Conservation (phyloP, 306 rosid species). For the Corylus heterophylla region DNA sequence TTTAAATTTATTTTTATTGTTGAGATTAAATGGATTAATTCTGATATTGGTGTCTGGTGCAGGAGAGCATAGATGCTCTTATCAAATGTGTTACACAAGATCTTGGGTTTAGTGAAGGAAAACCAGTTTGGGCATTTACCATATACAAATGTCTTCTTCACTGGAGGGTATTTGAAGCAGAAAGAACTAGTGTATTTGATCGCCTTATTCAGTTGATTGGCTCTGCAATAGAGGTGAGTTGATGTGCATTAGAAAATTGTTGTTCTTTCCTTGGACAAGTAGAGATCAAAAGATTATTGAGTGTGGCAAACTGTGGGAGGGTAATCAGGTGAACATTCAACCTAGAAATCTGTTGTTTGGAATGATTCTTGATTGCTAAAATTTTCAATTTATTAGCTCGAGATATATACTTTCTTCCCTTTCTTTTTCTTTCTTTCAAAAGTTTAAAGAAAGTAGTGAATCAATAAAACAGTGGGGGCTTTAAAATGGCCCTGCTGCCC, state of each 20-base stretch:
- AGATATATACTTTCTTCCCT: background rate
- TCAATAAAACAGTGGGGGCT: background rate
- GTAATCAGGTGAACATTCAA: background rate
- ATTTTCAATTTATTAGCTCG: background rate
- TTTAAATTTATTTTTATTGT: conserved; percentile 23
- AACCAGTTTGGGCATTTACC: conserved; percentile 85
- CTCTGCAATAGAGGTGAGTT: conserved; percentile 76
- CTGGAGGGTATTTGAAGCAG: conserved; percentile 91
- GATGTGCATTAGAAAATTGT: background rate
- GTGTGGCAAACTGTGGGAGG: background rate
- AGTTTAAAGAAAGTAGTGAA: background rate
- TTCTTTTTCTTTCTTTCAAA: background rate
- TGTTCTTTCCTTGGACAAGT: background rate
- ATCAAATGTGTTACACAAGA: conserved; percentile 57
- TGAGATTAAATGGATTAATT: conserved; percentile 12
- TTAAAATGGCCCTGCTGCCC: background rate
- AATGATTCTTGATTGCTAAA: background rate
- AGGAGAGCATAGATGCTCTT: conserved; percentile 85
- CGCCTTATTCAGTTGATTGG: conserved; percentile 79
- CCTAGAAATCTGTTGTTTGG: background rate
- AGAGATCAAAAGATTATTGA: background rate
- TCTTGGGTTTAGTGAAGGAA: conserved; percentile 81
- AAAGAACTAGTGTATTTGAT: conserved; percentile 91
- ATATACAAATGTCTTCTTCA: conserved; percentile 79
- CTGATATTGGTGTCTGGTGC: conserved; percentile 32